A percentile compares a stretch with the other conserved stretches of the same genome.
Evolutionary conservation across 257 asterid species (phyloP).

Genomic region (Fraxinus anomala): DNA sequence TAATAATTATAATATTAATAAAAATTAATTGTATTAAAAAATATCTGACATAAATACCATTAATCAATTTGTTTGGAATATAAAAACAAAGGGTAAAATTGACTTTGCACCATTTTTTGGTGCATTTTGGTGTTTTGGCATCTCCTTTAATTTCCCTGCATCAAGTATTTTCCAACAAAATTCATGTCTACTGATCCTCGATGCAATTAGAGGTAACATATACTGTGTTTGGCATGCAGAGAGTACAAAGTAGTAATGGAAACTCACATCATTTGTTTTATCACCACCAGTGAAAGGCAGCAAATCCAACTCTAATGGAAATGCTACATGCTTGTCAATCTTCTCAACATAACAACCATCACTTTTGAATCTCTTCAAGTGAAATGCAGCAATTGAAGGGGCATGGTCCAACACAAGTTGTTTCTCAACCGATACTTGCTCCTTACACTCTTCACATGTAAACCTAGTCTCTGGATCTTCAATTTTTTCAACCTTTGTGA

Average conservation of each 20-base stretch:
- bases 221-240: slow-evolving; percentile 1
- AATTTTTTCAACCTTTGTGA: slow-evolving; percentile 82
- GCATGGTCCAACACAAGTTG: slow-evolving; percentile 70
- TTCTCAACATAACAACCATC: slow-evolving; percentile 78
- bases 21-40: too few species aligned
- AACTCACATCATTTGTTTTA: slow-evolving; percentile 51
- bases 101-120: too few species aligned
- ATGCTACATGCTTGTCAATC: slow-evolving; percentile 73
- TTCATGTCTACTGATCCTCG: slow-evolving; percentile 1
- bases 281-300: slow-evolving; percentile 50
- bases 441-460: slow-evolving; percentile 78
- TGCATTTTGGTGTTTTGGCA: too few species aligned
- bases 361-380: slow-evolving; percentile 85
- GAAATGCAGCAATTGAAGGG: slow-evolving; percentile 76
- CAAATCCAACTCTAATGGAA: slow-evolving; percentile 77
- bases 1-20: too few species aligned
- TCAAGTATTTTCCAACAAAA: neutral
- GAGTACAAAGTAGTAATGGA: slow-evolving; percentile 13
- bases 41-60: too few species aligned
- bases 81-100: too few species aligned
- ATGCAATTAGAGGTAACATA: neutral
- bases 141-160: too few species aligned
- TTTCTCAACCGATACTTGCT: slow-evolving; percentile 76
- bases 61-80: too few species aligned
- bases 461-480: slow-evolving; percentile 80